A percentile compares a stretch with the other conserved stretches of the same genome.
phyloP scores from a whole-genome alignment of 345 rosid genomes.

The Moricandia arvensis region DNA sequence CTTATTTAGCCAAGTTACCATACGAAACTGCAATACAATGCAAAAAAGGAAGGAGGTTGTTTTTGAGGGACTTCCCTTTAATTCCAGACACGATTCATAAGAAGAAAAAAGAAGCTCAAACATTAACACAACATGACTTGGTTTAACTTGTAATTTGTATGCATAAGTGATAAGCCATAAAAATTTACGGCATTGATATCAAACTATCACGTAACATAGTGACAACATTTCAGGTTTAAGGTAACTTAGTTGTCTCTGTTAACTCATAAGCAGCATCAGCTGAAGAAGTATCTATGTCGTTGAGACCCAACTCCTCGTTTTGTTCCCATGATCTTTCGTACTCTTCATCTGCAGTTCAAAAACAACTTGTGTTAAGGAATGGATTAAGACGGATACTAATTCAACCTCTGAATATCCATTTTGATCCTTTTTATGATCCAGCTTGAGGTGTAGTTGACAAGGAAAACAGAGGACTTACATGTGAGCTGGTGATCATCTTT shows the following conservation, averaged over 20 bases:
- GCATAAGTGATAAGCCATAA: neutral
- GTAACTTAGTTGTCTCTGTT: constrained; percentile 13
- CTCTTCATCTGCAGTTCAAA: constrained; percentile 62
- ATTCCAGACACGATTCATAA: neutral
- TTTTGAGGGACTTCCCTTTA: neutral
- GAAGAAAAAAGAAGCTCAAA: neutral
- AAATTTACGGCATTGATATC: neutral
- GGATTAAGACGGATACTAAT: neutral
- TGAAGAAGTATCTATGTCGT: constrained; percentile 84
- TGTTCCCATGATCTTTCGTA: constrained; percentile 91
- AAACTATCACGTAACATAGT: neutral
- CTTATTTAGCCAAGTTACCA: neutral
- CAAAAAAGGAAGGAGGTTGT: neutral
- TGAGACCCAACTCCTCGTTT: constrained; percentile 89
- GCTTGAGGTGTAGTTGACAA: neutral
- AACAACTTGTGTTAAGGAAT: neutral
- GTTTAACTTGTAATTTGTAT: neutral
- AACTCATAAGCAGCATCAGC: constrained; percentile 73
- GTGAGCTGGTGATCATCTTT: constrained; percentile 80
- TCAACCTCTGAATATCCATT: neutral
- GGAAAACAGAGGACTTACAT: constrained; percentile 51
- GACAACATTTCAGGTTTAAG: neutral
- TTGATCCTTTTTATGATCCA: neutral
- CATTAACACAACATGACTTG: neutral
- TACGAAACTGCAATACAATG: neutral